Conservation (phyloP, 116 monocot genomes). For the Trichopus zeylanicus region DNA sequence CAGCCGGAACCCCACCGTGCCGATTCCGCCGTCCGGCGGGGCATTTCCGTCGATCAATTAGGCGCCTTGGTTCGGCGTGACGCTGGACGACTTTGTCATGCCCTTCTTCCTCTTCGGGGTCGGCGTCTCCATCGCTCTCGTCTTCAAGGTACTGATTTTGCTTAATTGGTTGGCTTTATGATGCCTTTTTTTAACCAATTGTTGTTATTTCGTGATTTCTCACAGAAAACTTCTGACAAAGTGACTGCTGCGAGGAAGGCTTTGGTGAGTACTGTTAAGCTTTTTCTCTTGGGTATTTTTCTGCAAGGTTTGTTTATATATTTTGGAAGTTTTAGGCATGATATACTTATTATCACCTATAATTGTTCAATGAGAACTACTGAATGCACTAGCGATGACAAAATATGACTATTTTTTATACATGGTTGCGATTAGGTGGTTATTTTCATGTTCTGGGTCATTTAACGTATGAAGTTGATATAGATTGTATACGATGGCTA, state of each 20-base stretch:
- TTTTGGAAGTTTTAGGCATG: not conserved
- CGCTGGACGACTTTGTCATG: constrained; percentile 93
- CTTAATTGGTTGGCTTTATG: not conserved
- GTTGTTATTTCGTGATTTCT: not conserved
- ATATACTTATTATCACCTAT: no score
- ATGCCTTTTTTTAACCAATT: not conserved
- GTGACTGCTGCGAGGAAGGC: constrained; percentile 40
- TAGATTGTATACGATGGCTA: constrained; percentile 48
- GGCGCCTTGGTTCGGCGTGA: constrained; percentile 89
- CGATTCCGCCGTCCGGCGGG: constrained; percentile 40
- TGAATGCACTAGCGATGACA: no score
- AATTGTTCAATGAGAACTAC: no score
- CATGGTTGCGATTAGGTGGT: constrained; percentile 40
- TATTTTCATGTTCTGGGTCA: constrained; percentile 61
- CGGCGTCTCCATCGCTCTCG: constrained; percentile 73
- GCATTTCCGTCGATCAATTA: constrained; percentile 83
- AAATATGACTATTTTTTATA: no score
- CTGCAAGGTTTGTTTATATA: constrained; percentile 40
- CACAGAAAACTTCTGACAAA: constrained; percentile 53
- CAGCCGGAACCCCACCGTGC: constrained; percentile 5
- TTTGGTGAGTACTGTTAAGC: constrained; percentile 54
- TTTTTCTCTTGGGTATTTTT: constrained; percentile 51
- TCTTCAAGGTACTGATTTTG: constrained; percentile 54
- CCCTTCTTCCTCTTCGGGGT: constrained; percentile 89
- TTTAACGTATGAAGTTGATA: constrained; percentile 65